Base-by-base conservation (phyloP, 1,139 yeast species). In the Yamadazyma membranifaciens region DNA sequence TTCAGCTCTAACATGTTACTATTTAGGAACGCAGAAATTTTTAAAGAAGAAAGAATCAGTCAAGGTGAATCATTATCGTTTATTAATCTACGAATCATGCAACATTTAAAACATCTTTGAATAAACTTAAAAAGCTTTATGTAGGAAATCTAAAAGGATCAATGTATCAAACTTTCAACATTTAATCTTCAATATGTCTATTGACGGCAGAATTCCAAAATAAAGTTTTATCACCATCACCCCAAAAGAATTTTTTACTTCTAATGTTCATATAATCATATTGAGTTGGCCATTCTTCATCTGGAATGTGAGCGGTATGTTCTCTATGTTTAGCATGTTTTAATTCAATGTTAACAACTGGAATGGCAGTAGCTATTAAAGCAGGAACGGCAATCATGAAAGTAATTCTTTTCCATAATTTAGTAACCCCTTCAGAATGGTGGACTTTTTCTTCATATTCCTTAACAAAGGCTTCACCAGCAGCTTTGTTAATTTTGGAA, bases 191-290 rank as follows among this genome's bases (percentile, higher is more conserved):
- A 56, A 84, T 70, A 75, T 87, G 86, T 78, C 95, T 86, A 85
- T 92, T 92, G 63, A 87, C 79, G 59, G 81, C 86, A 44, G 86
- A 75, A 75, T 88, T 89, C 98, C 98, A 92, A 85, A 92, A 92
- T 63, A 86, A 73, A 50, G 98, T 88, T 79, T 87, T 83, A 77
- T 89, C 96, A 63, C 98, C 98, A 63, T 92, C 91, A 62, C 98
- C 98, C 98, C 98, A 92, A 83, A 88, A 91, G 80, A 79, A 86
- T 63, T 86, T 84, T 68, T 81, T 83, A 60, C 66, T 65, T 80
- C 98, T 87, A 57, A 88, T 67, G 78, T 92, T 91, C 75, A 84
- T 91, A 80, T 81, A 92, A 52, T 83, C 92, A 73, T 87, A 87
- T 69, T 85, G 94, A 48, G 68, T 73, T 57, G 96, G 97, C 89